A percentile compares a stretch with the other conserved stretches of the same genome.
Evolutionary conservation across 1,284 basidiomycete genomes (phyloP).

Genomic region (Rhodotorula sp.): DNA sequence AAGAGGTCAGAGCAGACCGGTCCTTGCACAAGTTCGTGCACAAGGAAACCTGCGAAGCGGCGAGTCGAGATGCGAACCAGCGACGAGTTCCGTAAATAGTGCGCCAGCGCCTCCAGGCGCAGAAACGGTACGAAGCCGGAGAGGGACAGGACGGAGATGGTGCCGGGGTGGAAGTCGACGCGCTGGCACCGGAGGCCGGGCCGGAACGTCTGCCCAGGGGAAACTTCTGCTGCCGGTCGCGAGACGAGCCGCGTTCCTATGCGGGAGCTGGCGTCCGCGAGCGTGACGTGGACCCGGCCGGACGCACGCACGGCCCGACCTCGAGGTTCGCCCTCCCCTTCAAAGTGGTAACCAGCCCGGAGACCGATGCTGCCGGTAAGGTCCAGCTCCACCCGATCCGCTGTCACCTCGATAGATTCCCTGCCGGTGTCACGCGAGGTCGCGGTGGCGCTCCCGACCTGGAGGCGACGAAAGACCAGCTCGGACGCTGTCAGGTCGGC

Average conservation of each 20-base stretch:
- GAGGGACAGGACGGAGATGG: constrained; percentile 14
- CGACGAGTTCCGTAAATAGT: constrained; percentile 8
- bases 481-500: constrained; percentile 23
- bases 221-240: too few species aligned
- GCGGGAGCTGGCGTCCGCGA: constrained; percentile 6
- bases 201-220: neutral
- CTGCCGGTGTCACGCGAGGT: constrained; percentile 11
- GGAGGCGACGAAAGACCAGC: constrained; percentile 15
- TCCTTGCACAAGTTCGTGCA: constrained; percentile 21
- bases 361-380: constrained; percentile 18
- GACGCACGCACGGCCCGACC: constrained; percentile 10
- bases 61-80: constrained; percentile 10
- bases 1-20: constrained; percentile 22
- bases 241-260: neutral
- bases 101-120: constrained; percentile 8
- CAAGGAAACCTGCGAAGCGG: constrained; percentile 9
- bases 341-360: neutral
- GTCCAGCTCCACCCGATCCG: constrained; percentile 10
- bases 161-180: constrained; percentile 14
- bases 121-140: constrained; percentile 10
- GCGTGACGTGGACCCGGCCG: constrained; percentile 15
- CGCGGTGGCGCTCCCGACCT: constrained; percentile 3
- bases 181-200: constrained; percentile 7
- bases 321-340: neutral
- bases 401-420: constrained; percentile 10